These are phyloP conservation scores for Ogataea chonburiensis DNA, from an alignment of 805 yeast genomes.

Conservation along the genomic window DNA sequence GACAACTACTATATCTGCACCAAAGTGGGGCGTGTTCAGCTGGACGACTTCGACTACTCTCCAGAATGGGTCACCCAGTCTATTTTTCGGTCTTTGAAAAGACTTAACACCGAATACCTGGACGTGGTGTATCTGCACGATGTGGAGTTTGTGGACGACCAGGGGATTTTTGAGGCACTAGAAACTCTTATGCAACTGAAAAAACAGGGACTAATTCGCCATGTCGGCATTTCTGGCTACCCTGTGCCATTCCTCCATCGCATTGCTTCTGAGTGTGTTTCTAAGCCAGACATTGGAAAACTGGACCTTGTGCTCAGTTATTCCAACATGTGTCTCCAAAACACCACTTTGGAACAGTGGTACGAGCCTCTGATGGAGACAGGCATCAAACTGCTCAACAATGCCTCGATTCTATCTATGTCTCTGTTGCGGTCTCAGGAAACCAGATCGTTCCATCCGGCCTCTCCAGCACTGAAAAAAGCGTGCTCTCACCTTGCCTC, in stretches of 20 bases:
- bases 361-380: constrained; percentile 50
- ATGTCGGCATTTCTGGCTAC: constrained; percentile 84
- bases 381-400: constrained; percentile 57
- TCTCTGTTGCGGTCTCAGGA: constrained; percentile 67
- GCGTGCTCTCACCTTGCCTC: constrained; percentile 48
- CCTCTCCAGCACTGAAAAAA: constrained; percentile 52
- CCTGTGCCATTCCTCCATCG: constrained; percentile 69
- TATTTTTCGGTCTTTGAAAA: constrained; percentile 60
- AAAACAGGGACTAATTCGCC: constrained; percentile 55
- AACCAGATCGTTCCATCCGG: constrained; percentile 82
- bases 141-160: constrained; percentile 70
- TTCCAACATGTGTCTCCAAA: constrained; percentile 81
- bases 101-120: constrained; percentile 66
- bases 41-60: constrained; percentile 74
- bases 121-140: constrained; percentile 89
- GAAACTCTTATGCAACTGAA: constrained; percentile 58
- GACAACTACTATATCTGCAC: constrained; percentile 71
- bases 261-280: constrained; percentile 42
- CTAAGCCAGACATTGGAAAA: constrained; percentile 49
- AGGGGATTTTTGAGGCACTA: constrained; percentile 60
- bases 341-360: constrained; percentile 49
- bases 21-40: constrained; percentile 76
- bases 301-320: constrained; percentile 78
- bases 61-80: constrained; percentile 58
- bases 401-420: constrained; percentile 89